Percentiles rank a stretch among this genome's conserved stretches.
Evolutionary conservation across 768 basidiomycete species (phyloP).

Genomic region (Tricholomella constricta): DNA sequence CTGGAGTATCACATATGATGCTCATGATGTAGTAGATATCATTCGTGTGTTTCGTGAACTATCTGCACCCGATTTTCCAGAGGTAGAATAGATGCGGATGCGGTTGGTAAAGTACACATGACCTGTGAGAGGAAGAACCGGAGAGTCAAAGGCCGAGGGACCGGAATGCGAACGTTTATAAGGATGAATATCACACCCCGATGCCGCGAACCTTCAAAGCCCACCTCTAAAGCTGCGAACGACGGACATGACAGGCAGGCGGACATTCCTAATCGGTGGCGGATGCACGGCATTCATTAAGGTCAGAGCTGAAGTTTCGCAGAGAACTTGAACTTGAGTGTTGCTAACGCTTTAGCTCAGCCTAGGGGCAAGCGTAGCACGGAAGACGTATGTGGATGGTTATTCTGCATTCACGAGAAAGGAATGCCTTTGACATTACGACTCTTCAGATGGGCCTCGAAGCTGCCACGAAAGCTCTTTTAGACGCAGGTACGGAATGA

Average conservation of each 20-base stretch:
- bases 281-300: constrained; percentile 82
- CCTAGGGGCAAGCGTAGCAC: constrained; percentile 67
- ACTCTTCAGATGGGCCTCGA: constrained; percentile 76
- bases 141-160: background rate
- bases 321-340: background rate
- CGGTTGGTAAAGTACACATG: background rate
- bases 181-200: background rate
- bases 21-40: too few species aligned
- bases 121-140: background rate
- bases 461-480: constrained; percentile 82
- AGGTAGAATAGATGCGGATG: too few species aligned
- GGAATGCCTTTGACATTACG: background rate
- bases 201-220: background rate
- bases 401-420: background rate
- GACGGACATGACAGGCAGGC: constrained; percentile 39
- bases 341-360: constrained; percentile 34
- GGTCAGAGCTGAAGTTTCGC: constrained; percentile 37
- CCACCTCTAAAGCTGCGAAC: background rate
- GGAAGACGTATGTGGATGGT: constrained; percentile 58
- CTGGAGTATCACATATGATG: background rate
- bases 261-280: constrained; percentile 69
- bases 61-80: too few species aligned
- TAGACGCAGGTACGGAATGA: constrained; percentile 65
- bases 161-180: background rate
- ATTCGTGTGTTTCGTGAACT: too few species aligned